Percentiles rank a stretch among this genome's conserved stretches.
phyloP scores from a whole-genome alignment of 108 stramenopile genomes.

The Chaetoceros tenuissimus region DNA sequence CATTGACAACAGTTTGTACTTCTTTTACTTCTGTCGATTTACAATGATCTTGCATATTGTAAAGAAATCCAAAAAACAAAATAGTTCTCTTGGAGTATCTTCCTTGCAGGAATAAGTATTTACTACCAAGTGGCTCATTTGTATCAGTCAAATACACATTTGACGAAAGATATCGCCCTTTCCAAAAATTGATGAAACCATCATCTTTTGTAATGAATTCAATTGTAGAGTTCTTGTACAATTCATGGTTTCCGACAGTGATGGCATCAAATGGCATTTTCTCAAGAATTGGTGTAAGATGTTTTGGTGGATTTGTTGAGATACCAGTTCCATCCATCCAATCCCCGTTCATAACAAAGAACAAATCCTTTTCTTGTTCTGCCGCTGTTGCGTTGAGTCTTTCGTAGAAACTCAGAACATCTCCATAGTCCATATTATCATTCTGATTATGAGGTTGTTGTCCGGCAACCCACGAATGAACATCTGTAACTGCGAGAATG shows the following conservation, averaged over 20 bases:
- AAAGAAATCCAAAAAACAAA: constrained; percentile 73
- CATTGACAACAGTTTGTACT: constrained; percentile 34
- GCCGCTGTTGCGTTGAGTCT: constrained; percentile 18
- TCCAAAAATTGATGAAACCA: constrained; percentile 67
- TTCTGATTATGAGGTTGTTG: constrained; percentile 46
- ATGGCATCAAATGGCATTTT: constrained; percentile 67
- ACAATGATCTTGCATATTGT: constrained; percentile 37
- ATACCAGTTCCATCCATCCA: constrained; percentile 71
- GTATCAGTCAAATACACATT: constrained; percentile 36
- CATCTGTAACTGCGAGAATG: constrained; percentile 61
- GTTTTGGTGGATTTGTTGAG: constrained; percentile 26
- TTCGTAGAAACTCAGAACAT: constrained; percentile 61
- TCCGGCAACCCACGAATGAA: constrained; percentile 67
- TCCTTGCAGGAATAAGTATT: constrained; percentile 45
- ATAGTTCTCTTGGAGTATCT: constrained; percentile 31
- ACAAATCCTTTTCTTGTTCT: constrained; percentile 29
- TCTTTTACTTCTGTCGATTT: constrained; percentile 29
- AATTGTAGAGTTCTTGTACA: constrained; percentile 29
- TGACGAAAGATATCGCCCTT: constrained; percentile 51
- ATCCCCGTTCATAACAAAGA: constrained; percentile 83
- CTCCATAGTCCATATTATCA: constrained; percentile 61
- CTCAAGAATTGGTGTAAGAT: constrained; percentile 51
- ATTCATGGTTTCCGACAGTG: constrained; percentile 72
- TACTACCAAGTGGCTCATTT: constrained; percentile 36
- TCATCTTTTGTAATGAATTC: constrained; percentile 31